Evolutionary conservation across 2,329 filamentous ascomycete species (phyloP), one percentile per base, ranked within the genome.

Genomic region (Neophaeococcomyces mojaviensis): DNA sequence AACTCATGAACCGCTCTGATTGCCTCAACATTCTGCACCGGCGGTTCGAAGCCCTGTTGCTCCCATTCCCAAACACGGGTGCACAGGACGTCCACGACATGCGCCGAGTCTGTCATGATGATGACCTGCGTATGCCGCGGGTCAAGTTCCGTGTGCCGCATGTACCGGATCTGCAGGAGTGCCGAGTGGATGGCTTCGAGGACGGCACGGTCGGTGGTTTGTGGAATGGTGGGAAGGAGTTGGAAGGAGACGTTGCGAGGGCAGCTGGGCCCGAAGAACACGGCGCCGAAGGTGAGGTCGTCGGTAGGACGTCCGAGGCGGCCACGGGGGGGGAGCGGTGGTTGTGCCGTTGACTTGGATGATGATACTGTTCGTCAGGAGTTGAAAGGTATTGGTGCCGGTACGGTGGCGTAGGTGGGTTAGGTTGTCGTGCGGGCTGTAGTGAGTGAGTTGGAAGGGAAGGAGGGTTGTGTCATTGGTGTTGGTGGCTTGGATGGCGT

Each of bases 151-250:
- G 38, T 39, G 4, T 28, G 39, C 18, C 46, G 50, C 48, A 53
- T 55, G 16, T 15, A 43, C 8, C 44, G 44, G 31, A 54, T 33
- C 18, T 47, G 44, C 12, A 40, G 37, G 19, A 78, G 63, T 3
- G 69, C 77, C 4, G 65, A 71, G 38, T 77, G 69, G 4, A 71
- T 71, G 4, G 74, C 75, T 12, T 74, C 75, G 5, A 80, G 67
- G 56, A 78, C 73, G 2, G 77, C 77, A 3, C 76, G 66, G 51
- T 77, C 74, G 61, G 67, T 77, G 16, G 66, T 77, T 48, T 72
- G 69, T 6, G 51, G 40, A 33, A 33, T 50, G 15, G 36, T 18
- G 6, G 10, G 43, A 12, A 42, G 32, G 15, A 57, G 44, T 16
- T 45, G 13, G n/a, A 51, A 51, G 28, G 26, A 44, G 10, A 15